Conservation (phyloP, 1,284 basidiomycete genomes). For the Pyrrhoderma noxium region DNA sequence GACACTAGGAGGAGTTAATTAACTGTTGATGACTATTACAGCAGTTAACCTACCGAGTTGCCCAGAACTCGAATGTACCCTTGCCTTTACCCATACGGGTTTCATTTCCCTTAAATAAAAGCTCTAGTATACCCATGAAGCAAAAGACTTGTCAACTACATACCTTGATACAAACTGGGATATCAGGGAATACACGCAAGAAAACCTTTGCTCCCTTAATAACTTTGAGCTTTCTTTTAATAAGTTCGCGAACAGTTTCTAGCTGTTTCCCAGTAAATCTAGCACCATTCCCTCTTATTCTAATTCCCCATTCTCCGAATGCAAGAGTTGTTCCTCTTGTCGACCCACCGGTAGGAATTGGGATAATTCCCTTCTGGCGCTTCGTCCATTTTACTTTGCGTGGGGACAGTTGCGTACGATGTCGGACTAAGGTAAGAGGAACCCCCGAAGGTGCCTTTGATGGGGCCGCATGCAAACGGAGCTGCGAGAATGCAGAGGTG, state of each 20-base stretch:
- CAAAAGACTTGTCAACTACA: constrained; percentile 18
- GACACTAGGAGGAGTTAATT: constrained; percentile 46
- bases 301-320: constrained; percentile 86
- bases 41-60: constrained; percentile 62
- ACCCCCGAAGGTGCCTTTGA: not conserved
- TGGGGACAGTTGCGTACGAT: constrained; percentile 68
- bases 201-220: constrained; percentile 88
- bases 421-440: constrained; percentile 23
- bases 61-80: constrained; percentile 97
- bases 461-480: constrained; percentile 6
- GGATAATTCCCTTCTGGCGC: constrained; percentile 82
- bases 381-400: constrained; percentile 76
- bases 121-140: not conserved
- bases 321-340: constrained; percentile 91
- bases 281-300: constrained; percentile 78
- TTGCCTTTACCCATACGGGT: constrained; percentile 99
- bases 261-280: constrained; percentile 92
- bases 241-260: constrained; percentile 77
- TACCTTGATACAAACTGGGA: constrained; percentile 96
- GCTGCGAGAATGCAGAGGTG: constrained; percentile 12
- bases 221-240: constrained; percentile 86
- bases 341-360: constrained; percentile 82
- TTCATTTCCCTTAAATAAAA: constrained; percentile 74
- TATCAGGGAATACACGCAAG: constrained; percentile 91
- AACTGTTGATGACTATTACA: not conserved